Evolutionary conservation across 208 protist species (phyloP).

Genomic region (Herpetomonas samuelpessoai): DNA sequence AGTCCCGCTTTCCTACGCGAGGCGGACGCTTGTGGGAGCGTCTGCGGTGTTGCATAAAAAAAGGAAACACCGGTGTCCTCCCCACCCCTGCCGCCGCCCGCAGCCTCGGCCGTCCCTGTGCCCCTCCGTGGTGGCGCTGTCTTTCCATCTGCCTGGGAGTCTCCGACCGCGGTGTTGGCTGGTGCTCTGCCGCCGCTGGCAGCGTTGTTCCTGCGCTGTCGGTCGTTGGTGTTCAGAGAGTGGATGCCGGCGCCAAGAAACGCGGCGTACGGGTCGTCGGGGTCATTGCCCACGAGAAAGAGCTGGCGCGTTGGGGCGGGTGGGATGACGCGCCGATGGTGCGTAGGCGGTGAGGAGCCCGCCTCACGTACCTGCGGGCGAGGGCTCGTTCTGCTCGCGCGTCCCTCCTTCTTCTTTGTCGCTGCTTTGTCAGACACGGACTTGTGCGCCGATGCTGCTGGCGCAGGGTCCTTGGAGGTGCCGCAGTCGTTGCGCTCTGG

Average conservation of each 20-base stretch:
- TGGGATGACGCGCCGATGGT: conserved; percentile 27
- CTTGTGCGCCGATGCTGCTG: too few species aligned
- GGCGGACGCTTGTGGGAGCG: background rate
- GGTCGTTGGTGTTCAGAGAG: background rate
- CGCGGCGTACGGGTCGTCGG: background rate
- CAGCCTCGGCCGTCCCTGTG: background rate
- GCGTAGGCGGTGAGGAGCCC: background rate
- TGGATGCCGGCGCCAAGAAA: background rate
- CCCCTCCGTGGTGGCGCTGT: too few species aligned
- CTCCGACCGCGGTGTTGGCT: too few species aligned
- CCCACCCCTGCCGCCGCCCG: background rate
- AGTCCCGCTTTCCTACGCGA: too few species aligned
- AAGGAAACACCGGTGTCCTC: background rate
- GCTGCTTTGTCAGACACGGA: too few species aligned
- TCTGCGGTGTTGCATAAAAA: background rate
- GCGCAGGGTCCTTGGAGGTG: too few species aligned
- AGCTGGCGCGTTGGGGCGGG: conserved; percentile 34
- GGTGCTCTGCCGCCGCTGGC: too few species aligned
- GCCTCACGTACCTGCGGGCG: too few species aligned
- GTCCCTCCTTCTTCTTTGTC: too few species aligned
- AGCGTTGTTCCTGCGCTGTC: background rate
- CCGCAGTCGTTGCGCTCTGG: too few species aligned
- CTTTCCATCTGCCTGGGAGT: background rate
- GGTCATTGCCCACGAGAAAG: conserved; percentile 20
- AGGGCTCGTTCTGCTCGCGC: too few species aligned